Base-by-base conservation (phyloP, 106 monocot species). In the Dioscorea dumetorum region DNA sequence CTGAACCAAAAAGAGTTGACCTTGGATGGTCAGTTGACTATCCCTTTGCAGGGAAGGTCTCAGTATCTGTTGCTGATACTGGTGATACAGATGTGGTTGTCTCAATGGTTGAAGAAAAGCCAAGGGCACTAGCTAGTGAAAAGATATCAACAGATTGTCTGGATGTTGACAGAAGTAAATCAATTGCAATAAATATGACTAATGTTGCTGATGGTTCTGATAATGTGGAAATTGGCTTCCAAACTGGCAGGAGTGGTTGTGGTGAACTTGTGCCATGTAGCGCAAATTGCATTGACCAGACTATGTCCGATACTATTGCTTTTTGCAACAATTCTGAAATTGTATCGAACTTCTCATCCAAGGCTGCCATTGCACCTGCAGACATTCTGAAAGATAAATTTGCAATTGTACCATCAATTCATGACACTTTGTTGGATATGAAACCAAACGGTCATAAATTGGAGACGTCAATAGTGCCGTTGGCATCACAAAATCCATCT, bases 1-100 rank as follows among this genome's bases (percentile, higher is more conserved):
- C 72, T 72, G 66, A 63, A 75, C 48, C 4, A 17, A 74, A 13
- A 71, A 62, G 28, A 78, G 51, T 62, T 59, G 71, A 67, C 28
- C 28, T 22, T 79, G 68, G 66, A 62, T 78, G 60, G 51, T 57
- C 72, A 66, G 53, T 63, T 54, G 80, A 88, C 50, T 32, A 75
- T 53, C 41, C 56, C 68, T 81, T 91, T 73, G 74, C 81, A n/a
- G 83, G 79, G 22, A 86, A 80, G 74, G 73, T 95, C 67, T 83
- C 83, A 12, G 78, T 93, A 57, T 88, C 95, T 50, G 75, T 95
- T 83, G 90, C 85, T 74, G 95, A 95, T 86, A 82, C 74, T 69
- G 95, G 91, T 69, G 95, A 95, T 74, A 91, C 95, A 31, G 95
- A 91, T 66, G 61, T 95, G 73, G 91, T 95, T 62, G 83, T 95